Conservation (phyloP, 176 grass and related monocot species). For the Zoysia pacifica region DNA sequence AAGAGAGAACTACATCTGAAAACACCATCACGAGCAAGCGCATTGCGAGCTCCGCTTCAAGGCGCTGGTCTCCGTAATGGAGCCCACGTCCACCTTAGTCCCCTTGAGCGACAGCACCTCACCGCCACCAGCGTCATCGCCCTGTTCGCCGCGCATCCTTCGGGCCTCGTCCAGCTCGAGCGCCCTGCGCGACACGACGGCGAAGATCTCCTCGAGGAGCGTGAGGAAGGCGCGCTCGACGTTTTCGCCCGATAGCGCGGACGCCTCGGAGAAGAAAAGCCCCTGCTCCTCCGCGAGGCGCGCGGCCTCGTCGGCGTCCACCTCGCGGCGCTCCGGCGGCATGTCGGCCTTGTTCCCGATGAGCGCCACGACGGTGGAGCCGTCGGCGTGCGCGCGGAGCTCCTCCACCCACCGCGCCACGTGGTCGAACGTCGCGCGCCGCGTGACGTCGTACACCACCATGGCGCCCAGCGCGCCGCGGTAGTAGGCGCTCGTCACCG, state of each 20-base stretch:
- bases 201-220: constrained; percentile 70
- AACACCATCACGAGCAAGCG: constrained; percentile 47
- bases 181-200: constrained; percentile 63
- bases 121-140: neutral
- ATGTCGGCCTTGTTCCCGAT: constrained; percentile 63
- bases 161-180: constrained; percentile 58
- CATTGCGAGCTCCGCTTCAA: constrained; percentile 61
- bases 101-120: constrained; percentile 58
- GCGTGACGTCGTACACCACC: constrained; percentile 76
- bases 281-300: constrained; percentile 68
- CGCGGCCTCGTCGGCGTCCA: constrained; percentile 55
- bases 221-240: constrained; percentile 70
- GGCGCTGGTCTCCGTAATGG: constrained; percentile 79
- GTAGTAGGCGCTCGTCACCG: constrained; percentile 80
- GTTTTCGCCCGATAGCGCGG: constrained; percentile 64
- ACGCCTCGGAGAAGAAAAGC: constrained; percentile 64
- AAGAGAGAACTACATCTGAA: neutral
- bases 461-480: constrained; percentile 75
- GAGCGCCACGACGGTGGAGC: constrained; percentile 64
- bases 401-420: constrained; percentile 71
- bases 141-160: constrained; percentile 22
- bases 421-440: constrained; percentile 65
- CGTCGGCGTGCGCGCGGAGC: constrained; percentile 68
- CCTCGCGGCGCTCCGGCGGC: constrained; percentile 43
- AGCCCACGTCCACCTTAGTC: constrained; percentile 47